A percentile compares a stretch with the other conserved stretches of the same genome.
Evolutionary conservation across 2,329 filamentous ascomycete species (phyloP).

Genomic region (Eutypella sp.): DNA sequence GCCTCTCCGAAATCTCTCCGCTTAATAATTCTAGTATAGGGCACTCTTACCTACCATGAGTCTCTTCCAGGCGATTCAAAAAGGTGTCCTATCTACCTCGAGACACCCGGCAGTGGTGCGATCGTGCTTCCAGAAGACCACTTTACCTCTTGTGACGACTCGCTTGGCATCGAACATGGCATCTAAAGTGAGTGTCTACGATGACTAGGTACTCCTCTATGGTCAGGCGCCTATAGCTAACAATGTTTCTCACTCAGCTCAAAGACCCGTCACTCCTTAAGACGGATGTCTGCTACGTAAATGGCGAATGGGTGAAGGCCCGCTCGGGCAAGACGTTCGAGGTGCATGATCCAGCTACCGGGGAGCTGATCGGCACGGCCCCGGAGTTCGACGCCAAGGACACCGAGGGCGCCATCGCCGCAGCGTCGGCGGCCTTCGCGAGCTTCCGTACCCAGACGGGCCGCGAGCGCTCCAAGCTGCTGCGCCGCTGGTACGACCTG

Average conservation of each 20-base stretch:
- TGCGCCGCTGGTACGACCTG: slow-evolving; percentile 78
- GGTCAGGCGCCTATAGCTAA: background rate
- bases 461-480: slow-evolving; percentile 66
- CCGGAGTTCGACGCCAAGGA: slow-evolving; percentile 81
- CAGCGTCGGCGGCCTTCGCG: slow-evolving; percentile 72
- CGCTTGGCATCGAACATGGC: slow-evolving; percentile 25
- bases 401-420: slow-evolving; percentile 73
- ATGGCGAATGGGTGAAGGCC: slow-evolving; percentile 86
- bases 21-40: background rate
- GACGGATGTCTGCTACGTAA: slow-evolving; percentile 75
- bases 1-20: background rate
- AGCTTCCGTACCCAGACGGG: slow-evolving; percentile 67
- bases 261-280: slow-evolving; percentile 80
- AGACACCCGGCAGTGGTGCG: slow-evolving; percentile 16
- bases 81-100: slow-evolving; percentile 14
- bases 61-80: slow-evolving; percentile 21
- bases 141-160: slow-evolving; percentile 21
- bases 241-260: slow-evolving; percentile 44
- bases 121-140: slow-evolving; percentile 25
- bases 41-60: slow-evolving; percentile 18
- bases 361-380: slow-evolving; percentile 72
- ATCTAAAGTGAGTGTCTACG: slow-evolving; percentile 7
- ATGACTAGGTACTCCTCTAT: slow-evolving; percentile 3
- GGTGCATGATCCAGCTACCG: slow-evolving; percentile 79
- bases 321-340: slow-evolving; percentile 89